Evolutionary conservation across 345 rosid species (phyloP), one percentile per base, ranked within the genome.

Genomic region (Ricinus communis): DNA sequence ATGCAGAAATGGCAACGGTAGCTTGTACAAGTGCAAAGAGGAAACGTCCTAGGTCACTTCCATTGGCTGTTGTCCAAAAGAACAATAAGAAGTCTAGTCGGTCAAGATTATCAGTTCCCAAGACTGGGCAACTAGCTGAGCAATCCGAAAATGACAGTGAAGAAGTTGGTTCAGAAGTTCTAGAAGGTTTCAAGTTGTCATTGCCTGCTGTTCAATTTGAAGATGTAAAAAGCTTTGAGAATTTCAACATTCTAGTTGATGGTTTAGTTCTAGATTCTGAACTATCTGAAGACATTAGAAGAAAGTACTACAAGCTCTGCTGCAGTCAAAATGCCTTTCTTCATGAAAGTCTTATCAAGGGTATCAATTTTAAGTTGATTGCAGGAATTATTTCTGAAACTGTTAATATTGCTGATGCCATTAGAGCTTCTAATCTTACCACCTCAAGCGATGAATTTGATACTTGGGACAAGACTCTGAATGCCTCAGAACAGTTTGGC

Each of bases 131-230:
- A 75, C 66, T 71, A 60, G 74, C 79, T 0, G 87, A 87, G 75
- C 88, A 77, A 69, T 85, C 87, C 55, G 91, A 80, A 77, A 84
- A 82, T 57, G 92, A 87, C 53, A 88, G 90, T 30, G 88, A 86
- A 73, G 92, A 86, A 33, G 88, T 84, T 56, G 88, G 83, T 71
- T 88, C 90, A 4, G 90, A 84, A 84, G 88, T 86, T 83, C 69
- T 83, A 57, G 92, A 88, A 81, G 90, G 83, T 73, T 76, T 65
- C 76, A 86, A 84, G 58, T 73, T 82, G 67, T 75, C 84, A 5
- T 55, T 70, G 21, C 82, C 78, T 21, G 69, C 80, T 66, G 58
- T 84, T 77, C 80, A 79, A 60, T 83, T 86, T 49, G 64, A 75
- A 56, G 87, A 84, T 30, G 69, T 83, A 43, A 70, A 74, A 68